These are phyloP conservation scores for Gleditsia sinensis DNA, from an alignment of 306 rosid species.

Conservation along the genomic window DNA sequence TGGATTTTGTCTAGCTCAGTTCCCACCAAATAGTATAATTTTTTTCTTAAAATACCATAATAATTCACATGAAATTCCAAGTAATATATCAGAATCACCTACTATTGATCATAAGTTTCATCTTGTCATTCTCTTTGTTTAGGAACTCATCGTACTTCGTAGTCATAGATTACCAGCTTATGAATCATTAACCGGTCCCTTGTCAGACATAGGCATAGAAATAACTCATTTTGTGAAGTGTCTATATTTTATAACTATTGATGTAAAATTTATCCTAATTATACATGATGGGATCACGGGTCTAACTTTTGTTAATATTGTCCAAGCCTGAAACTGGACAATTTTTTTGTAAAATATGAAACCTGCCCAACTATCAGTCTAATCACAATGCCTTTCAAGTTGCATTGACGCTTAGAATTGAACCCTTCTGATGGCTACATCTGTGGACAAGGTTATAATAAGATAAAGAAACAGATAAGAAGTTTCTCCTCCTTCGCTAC, in stretches of 20 bases:
- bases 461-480: slow-evolving; percentile 46
- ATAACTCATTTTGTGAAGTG: no score
- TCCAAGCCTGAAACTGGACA: no score
- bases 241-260: no score
- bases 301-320: not conserved
- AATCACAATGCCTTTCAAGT: slow-evolving; percentile 7
- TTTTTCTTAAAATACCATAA: not conserved
- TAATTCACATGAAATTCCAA: slow-evolving; percentile 9
- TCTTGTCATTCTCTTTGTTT: slow-evolving; percentile 7
- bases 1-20: not conserved
- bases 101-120: slow-evolving; percentile 10
- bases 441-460: slow-evolving; percentile 35
- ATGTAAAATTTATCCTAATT: no score
- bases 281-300: no score
- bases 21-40: not conserved
- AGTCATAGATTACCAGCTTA: slow-evolving; percentile 15
- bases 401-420: slow-evolving; percentile 19
- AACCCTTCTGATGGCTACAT: slow-evolving; percentile 43
- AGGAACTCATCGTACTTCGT: not conserved
- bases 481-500: slow-evolving; percentile 3
- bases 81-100: slow-evolving; percentile 8
- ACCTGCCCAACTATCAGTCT: not conserved
- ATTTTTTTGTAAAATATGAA: not conserved
- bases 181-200: slow-evolving; percentile 4
- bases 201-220: not conserved